Base-by-base conservation (phyloP, 805 yeast genomes). In the Candida tibetensis region DNA sequence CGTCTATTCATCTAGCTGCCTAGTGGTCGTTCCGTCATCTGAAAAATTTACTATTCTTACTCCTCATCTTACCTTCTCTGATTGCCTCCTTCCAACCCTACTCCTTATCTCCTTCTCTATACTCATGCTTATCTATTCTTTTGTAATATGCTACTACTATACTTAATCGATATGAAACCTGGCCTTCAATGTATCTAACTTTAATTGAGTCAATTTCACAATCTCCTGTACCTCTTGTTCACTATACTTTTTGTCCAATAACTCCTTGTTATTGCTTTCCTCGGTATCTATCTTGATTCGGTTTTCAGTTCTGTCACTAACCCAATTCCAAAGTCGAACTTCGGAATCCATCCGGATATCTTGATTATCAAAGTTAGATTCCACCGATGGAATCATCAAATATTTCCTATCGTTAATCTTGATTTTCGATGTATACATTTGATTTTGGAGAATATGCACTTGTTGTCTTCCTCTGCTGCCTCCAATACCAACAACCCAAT, bases 241-340 rank as follows among this genome's bases (percentile, higher is more conserved):
- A 13, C 57, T 53, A 44, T 62, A 60, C 18, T 47, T 37, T 22
- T 35, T 35, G 10, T 34, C 30, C 17, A n/a, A 8, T 15, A 17
- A 15, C 14, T 31, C 29, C 28, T 36, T 16, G 32, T 34, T 28
- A 15, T 36, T 39, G 36, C 43, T 37, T 15, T 47, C 46, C 12
- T 38, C 46, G 19, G 37, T 40, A 5, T 30, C 32, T 2, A 41
- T 22, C 5, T 45, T 36, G 23, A 45, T 37, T 29, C 47, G 44
- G 17, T 42, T 49, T 2, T 51, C 53, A 39, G 67, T 63, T 33
- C 71, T 41, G 3, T 57, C 57, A 21, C 64, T 62, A 37, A 85
- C 69, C 95, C 95, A 85, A 32, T 77, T 72, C 93, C 93, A 85
- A 30, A 85, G 53, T 17, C 72, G 71, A 13, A 72, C 66, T 57